A percentile compares a stretch with the other conserved stretches of the same genome.
phyloP scores from a whole-genome alignment of 2,329 filamentous ascomycete species.

The Pyrenochaeta sp. region DNA sequence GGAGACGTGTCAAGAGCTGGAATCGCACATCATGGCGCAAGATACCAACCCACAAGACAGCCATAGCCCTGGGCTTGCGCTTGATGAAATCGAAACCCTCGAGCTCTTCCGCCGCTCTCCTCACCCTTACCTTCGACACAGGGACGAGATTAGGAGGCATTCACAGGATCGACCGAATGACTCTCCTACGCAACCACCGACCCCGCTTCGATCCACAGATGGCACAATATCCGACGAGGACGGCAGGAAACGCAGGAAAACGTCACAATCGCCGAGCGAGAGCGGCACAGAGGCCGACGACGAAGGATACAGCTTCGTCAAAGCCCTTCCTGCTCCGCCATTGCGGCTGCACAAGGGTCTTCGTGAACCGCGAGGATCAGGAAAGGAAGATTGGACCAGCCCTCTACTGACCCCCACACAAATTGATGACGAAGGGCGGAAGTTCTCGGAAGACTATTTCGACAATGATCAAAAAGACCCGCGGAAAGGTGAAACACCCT shows the following conservation, averaged over 20 bases:
- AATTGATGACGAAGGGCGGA: constrained; percentile 57
- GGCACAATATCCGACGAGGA: constrained; percentile 37
- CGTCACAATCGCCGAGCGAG: constrained; percentile 69
- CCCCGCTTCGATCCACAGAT: constrained; percentile 19
- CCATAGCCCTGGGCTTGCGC: constrained; percentile 27
- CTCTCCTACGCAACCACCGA: constrained; percentile 19
- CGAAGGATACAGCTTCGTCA: constrained; percentile 79
- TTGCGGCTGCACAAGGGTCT: constrained; percentile 79
- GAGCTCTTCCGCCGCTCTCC: constrained; percentile 49
- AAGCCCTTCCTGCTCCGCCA: constrained; percentile 83
- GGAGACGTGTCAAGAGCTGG: neutral
- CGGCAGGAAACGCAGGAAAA: constrained; percentile 36
- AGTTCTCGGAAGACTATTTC: constrained; percentile 50
- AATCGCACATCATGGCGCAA: constrained; percentile 10
- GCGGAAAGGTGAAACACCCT: constrained; percentile 23
- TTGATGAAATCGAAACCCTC: constrained; percentile 38
- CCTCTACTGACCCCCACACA: constrained; percentile 58
- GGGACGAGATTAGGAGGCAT: constrained; percentile 33
- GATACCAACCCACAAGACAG: constrained; percentile 20
- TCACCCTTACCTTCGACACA: constrained; percentile 48
- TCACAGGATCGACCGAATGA: constrained; percentile 13
- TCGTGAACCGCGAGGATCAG: constrained; percentile 59
- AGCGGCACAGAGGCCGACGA: constrained; percentile 96
- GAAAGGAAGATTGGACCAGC: constrained; percentile 44
- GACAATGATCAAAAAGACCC: constrained; percentile 26